Evolutionary conservation across 2,329 filamentous ascomycete species (phyloP).

Genomic region (Colletotrichum acutatum): DNA sequence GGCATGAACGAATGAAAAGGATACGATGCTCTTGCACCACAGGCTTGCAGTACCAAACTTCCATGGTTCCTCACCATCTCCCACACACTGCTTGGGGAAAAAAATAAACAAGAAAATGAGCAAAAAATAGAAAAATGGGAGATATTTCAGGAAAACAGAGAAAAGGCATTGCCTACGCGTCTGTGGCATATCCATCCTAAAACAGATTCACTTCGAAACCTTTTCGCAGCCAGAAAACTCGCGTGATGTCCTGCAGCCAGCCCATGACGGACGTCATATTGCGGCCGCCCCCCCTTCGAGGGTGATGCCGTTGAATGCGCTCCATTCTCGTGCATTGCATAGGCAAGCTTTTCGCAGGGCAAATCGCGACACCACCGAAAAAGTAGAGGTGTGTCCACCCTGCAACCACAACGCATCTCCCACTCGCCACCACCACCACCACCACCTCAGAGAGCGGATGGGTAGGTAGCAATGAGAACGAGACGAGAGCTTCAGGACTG

Average conservation of each 20-base stretch:
- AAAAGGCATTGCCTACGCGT: neutral
- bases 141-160: neutral
- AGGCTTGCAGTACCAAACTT: neutral
- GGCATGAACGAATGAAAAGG: neutral
- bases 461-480: neutral
- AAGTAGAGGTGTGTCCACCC: neutral
- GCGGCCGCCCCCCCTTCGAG: conserved; percentile 11
- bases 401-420: neutral
- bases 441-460: neutral
- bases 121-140: neutral
- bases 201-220: conserved; percentile 1
- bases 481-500: neutral
- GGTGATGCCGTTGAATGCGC: conserved; percentile 19
- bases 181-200: neutral
- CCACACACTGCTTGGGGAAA: too few relatives aligned
- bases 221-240: conserved; percentile 3
- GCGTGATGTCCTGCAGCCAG: conserved; percentile 29
- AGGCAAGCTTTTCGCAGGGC: conserved; percentile 15
- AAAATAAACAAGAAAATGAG: neutral
- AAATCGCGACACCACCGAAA: neutral
- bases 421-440: neutral
- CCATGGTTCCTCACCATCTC: neutral
- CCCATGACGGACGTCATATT: conserved; percentile 27
- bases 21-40: neutral
- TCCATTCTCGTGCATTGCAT: conserved; percentile 33